Evolutionary conservation across 768 basidiomycete genomes (phyloP).

Genomic region (Leucosporidium scottii): DNA sequence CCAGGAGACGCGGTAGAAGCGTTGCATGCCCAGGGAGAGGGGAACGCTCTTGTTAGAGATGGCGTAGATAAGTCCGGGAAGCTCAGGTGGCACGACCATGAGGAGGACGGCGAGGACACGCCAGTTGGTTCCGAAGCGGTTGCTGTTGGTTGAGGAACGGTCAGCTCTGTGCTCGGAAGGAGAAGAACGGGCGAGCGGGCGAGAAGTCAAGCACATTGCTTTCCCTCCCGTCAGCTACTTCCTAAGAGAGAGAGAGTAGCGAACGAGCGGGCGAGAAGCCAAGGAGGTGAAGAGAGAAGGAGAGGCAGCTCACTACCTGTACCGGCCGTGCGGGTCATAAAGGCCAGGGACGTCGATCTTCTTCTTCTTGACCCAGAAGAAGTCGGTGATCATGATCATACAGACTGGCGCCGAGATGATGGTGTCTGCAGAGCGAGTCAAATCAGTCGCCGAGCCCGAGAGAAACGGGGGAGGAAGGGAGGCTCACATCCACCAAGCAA

Average conservation of each 20-base stretch:
- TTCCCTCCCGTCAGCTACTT: too few species aligned
- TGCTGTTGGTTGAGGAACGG: neutral
- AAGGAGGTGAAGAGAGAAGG: too few species aligned
- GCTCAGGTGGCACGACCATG: slow-evolving; percentile 58
- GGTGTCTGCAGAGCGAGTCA: slow-evolving; percentile 54
- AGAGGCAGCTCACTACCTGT: neutral
- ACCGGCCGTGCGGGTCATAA: slow-evolving; percentile 62
- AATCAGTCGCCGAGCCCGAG: slow-evolving; percentile 23
- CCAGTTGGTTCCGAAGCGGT: slow-evolving; percentile 53
- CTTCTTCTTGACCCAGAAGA: slow-evolving; percentile 65
- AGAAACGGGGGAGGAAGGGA: slow-evolving; percentile 46
- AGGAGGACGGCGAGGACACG: slow-evolving; percentile 63
- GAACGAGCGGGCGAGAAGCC: too few species aligned
- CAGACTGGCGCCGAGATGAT: slow-evolving; percentile 78
- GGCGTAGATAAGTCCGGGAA: slow-evolving; percentile 69
- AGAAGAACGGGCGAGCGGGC: too few species aligned
- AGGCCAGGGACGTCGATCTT: slow-evolving; percentile 74
- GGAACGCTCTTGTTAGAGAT: slow-evolving; percentile 60
- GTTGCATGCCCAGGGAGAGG: slow-evolving; percentile 45
- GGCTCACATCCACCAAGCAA: slow-evolving; percentile 36
- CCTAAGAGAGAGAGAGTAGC: too few species aligned
- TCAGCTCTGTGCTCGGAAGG: neutral
- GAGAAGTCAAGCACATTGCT: too few species aligned
- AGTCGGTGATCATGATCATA: slow-evolving; percentile 63
- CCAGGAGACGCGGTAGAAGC: slow-evolving; percentile 12